Evolutionary conservation across 495 filamentous ascomycete species (phyloP).

Genomic region (Umbilicaria muhlenbergii): DNA sequence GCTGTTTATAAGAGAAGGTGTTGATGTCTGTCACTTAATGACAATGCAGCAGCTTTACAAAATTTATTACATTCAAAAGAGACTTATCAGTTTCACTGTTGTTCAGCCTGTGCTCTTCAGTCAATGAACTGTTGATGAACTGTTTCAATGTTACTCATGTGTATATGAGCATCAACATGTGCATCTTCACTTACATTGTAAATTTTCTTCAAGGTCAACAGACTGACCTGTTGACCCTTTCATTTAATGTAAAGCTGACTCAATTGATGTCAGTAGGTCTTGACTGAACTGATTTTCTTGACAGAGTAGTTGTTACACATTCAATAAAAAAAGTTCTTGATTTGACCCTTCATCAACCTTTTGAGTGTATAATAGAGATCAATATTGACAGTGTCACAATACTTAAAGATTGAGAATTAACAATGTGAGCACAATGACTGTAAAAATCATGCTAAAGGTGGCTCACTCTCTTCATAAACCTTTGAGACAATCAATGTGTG

Average conservation of each 20-base stretch:
- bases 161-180: neutral
- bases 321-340: conserved; percentile 6
- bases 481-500: conserved; percentile 1
- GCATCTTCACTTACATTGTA: neutral
- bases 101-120: conserved; percentile 2
- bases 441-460: neutral
- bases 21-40: conserved; percentile 5
- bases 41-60: conserved; percentile 2
- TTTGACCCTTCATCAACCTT: neutral
- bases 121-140: neutral
- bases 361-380: no score
- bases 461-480: conserved; percentile 5
- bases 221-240: conserved; percentile 1
- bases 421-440: no score
- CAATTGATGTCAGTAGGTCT: conserved; percentile 2
- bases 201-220: neutral
- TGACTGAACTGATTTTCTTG: conserved; percentile 6
- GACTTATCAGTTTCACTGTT: conserved; percentile 3
- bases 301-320: conserved; percentile 4
- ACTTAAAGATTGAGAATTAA: no score
- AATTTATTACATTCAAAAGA: conserved; percentile 1
- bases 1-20: conserved; percentile 2
- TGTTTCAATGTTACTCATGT: neutral
- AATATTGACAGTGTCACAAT: no score
- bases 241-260: conserved; percentile 5